A percentile compares a stretch with the other conserved stretches of the same genome.
phyloP scores from a whole-genome alignment of 805 yeast genomes.

The Saturnispora quitensis region DNA sequence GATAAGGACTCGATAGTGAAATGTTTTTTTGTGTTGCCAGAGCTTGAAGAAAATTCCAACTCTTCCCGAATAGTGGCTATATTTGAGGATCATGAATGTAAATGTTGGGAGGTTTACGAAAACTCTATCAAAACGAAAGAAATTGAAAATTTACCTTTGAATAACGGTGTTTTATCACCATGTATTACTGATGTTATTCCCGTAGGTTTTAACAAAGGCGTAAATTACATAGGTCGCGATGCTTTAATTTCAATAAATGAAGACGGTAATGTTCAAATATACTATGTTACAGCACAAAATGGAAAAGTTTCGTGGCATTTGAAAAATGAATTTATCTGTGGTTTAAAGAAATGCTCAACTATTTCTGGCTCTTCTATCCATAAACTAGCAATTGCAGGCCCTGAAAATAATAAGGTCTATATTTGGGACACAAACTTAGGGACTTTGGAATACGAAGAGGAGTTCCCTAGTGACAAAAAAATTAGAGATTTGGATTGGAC shows the following conservation, averaged over 20 bases:
- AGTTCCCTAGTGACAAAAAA: constrained; percentile 22
- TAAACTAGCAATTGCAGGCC: constrained; percentile 68
- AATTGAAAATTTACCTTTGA: constrained; percentile 29
- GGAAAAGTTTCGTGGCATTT: constrained; percentile 42
- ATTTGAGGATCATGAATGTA: constrained; percentile 28
- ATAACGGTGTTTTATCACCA: constrained; percentile 22
- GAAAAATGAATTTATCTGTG: constrained; percentile 44
- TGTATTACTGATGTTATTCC: constrained; percentile 52
- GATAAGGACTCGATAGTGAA: constrained; percentile 13
- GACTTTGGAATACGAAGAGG: constrained; percentile 54
- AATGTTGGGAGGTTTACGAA: constrained; percentile 35
- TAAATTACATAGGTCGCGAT: constrained; percentile 28
- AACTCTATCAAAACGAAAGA: constrained; percentile 17
- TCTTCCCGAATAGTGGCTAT: constrained; percentile 43
- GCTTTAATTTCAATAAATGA: constrained; percentile 52
- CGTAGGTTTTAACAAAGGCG: constrained; percentile 40
- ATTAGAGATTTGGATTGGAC: constrained; percentile 87
- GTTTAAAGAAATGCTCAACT: constrained; percentile 39
- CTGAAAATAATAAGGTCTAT: constrained; percentile 38
- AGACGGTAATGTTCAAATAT: constrained; percentile 40
- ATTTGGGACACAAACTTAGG: constrained; percentile 76
- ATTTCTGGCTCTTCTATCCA: constrained; percentile 69
- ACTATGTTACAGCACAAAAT: constrained; percentile 28
- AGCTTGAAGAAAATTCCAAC: constrained; percentile 10
- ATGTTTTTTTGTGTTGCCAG: constrained; percentile 31